Evolutionary conservation across 1,284 basidiomycete species (phyloP).

Genomic region (Veloboletus limbatus): DNA sequence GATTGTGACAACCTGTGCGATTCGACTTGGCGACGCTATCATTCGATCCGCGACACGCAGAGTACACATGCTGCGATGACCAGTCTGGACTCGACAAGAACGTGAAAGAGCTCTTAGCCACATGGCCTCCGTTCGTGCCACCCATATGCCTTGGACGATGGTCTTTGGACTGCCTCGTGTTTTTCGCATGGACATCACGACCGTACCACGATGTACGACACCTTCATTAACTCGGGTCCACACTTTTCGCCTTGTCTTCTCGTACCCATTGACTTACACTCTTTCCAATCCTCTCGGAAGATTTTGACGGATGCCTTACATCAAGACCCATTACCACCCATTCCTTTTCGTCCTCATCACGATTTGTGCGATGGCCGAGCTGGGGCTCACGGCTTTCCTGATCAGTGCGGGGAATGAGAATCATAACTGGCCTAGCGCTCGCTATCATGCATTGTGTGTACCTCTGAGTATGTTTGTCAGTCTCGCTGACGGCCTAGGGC

Average conservation of each 20-base stretch:
- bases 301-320: constrained; percentile 36
- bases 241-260: constrained; percentile 11
- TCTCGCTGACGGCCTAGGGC: constrained; percentile 14
- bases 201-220: constrained; percentile 21
- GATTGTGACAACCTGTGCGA: constrained; percentile 8
- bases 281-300: constrained; percentile 7
- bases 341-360: constrained; percentile 68
- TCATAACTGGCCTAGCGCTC: constrained; percentile 54
- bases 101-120: constrained; percentile 12
- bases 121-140: constrained; percentile 6
- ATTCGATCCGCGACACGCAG: constrained; percentile 12
- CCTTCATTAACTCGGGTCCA: constrained; percentile 20
- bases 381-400: constrained; percentile 68
- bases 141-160: constrained; percentile 6
- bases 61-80: constrained; percentile 16
- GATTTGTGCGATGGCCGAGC: constrained; percentile 62
- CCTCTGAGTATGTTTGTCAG: background rate
- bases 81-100: constrained; percentile 8
- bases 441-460: constrained; percentile 68
- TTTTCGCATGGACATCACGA: constrained; percentile 33
- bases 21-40: constrained; percentile 12
- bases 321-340: constrained; percentile 60
- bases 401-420: constrained; percentile 62
- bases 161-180: constrained; percentile 30
- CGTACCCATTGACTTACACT: constrained; percentile 14